Evolutionary conservation across 148 eudicot genomes (phyloP).

Genomic region (Cornus controversa): DNA sequence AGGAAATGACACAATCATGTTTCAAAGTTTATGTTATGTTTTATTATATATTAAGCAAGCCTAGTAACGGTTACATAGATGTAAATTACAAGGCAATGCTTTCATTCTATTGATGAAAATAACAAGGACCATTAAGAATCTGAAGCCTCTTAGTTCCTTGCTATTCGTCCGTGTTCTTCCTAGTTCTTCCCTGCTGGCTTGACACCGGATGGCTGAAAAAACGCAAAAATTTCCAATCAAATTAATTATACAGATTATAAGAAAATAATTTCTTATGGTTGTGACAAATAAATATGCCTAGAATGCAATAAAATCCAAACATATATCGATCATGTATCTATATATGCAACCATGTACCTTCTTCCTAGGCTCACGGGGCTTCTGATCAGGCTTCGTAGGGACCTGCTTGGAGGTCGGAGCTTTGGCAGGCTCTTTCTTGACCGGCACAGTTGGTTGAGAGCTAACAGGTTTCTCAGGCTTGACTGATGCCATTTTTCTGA

Average conservation of each 20-base stretch:
- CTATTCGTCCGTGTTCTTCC: background rate
- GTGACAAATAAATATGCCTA: no score
- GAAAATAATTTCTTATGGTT: no score
- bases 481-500: constrained; percentile 33
- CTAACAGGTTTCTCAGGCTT: constrained; percentile 40
- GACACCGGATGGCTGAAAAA: constrained; percentile 24
- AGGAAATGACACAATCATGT: background rate
- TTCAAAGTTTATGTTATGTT: background rate
- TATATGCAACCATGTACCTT: constrained; percentile 18
- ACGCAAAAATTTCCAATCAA: background rate
- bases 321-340: background rate
- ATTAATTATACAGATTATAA: background rate
- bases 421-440: constrained; percentile 34
- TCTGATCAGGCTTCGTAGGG: constrained; percentile 23
- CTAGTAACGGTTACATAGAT: background rate
- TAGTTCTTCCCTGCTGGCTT: constrained; percentile 15
- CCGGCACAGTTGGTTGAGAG: constrained; percentile 16
- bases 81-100: background rate
- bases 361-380: constrained; percentile 38
- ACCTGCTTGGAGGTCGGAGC: constrained; percentile 28
- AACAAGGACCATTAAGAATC: background rate
- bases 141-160: background rate
- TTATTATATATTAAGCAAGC: background rate
- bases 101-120: background rate
- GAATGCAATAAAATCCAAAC: no score